Evolutionary conservation across 2,329 filamentous ascomycete species (phyloP).

Genomic region (Penicillium sp.): DNA sequence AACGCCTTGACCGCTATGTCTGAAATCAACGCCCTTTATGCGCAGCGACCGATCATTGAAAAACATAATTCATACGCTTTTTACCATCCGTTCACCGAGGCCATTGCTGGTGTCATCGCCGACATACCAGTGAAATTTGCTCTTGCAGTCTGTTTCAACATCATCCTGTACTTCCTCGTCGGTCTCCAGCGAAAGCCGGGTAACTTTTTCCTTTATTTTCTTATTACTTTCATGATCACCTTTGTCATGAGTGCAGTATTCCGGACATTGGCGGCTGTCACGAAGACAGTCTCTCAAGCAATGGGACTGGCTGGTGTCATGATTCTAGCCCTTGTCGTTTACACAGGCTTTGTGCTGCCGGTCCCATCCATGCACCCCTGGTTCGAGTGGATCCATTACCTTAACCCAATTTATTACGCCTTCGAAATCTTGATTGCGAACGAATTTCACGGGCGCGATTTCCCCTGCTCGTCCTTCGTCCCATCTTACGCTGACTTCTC

Average conservation of each 20-base stretch:
- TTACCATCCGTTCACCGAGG: slow-evolving; percentile 27
- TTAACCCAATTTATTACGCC: slow-evolving; percentile 34
- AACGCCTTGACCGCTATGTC: slow-evolving; percentile 66
- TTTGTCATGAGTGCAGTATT: slow-evolving; percentile 51
- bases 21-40: slow-evolving; percentile 44
- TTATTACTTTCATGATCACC: slow-evolving; percentile 21
- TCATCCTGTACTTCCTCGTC: slow-evolving; percentile 82
- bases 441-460: slow-evolving; percentile 31
- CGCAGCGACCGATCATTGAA: slow-evolving; percentile 26
- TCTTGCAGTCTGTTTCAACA: slow-evolving; percentile 71
- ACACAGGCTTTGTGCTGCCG: slow-evolving; percentile 41
- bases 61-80: slow-evolving; percentile 33
- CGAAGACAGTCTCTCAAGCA: slow-evolving; percentile 46
- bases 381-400: slow-evolving; percentile 45
- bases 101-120: slow-evolving; percentile 16
- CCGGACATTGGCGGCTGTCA: slow-evolving; percentile 51
- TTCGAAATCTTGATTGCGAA: slow-evolving; percentile 33
- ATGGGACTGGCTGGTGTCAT: slow-evolving; percentile 48
- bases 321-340: slow-evolving; percentile 32
- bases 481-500: slow-evolving; percentile 17
- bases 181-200: slow-evolving; percentile 72
- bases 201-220: slow-evolving; percentile 80
- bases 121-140: slow-evolving; percentile 70
- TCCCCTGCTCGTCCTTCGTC: slow-evolving; percentile 20
- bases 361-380: slow-evolving; percentile 49